Base-by-base conservation (phyloP, 2,329 filamentous ascomycete species). In the Xenoacremonium recifei region DNA sequence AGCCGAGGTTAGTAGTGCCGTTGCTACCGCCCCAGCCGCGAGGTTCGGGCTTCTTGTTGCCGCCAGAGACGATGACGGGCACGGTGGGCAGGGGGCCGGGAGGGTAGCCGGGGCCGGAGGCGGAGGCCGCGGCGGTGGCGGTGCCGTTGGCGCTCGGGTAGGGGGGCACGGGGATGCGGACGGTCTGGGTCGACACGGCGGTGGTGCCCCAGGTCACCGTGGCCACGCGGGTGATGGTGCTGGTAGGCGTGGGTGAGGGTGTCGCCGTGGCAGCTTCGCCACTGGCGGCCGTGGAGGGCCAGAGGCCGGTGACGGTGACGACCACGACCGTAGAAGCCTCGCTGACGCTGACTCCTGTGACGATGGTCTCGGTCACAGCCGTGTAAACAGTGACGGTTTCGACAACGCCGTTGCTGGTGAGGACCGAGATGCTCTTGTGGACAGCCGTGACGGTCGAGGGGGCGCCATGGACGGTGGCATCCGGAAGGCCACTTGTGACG, bases 101-200 rank as follows among this genome's bases (percentile, higher is more conserved):
- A 6, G 57, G 47, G 3, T 47, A 40, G 19, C 45, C 38, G 15
- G 30, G 44, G n/a, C n/a, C n/a, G n/a, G n/a, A n/a, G n/a, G n/a
- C n/a, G n/a, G n/a, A n/a, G 21, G 46, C 36, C 4, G 45, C 39
- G 20, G 45, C 37, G n/a, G 31, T 44, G 21, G 46, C 37, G 4
- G 61, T 66, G 40, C 50, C 55, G 46, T 67, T 68, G 40, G 49
- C 51, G 32, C 51, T 52, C 37, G 60, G 47, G 49, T 59, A 61
- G 7, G 53, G 58, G 34, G 53, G 49, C 3, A 50, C 36, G 3
- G 53, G 49, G 17, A 64, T 52, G 42, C 55, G 57, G 44, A 66
- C 53, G 12, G 62, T 67, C n/a, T 56, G 62, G 42, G 61, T 64
- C 19, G 56, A 55, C 18, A 59, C 58, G 9, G 49, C 47, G 6